Percentiles rank a stretch among this genome's conserved stretches.
Evolutionary conservation across 2,329 filamentous ascomycete species (phyloP).

Genomic region (Graphiopsis chlorocephala): DNA sequence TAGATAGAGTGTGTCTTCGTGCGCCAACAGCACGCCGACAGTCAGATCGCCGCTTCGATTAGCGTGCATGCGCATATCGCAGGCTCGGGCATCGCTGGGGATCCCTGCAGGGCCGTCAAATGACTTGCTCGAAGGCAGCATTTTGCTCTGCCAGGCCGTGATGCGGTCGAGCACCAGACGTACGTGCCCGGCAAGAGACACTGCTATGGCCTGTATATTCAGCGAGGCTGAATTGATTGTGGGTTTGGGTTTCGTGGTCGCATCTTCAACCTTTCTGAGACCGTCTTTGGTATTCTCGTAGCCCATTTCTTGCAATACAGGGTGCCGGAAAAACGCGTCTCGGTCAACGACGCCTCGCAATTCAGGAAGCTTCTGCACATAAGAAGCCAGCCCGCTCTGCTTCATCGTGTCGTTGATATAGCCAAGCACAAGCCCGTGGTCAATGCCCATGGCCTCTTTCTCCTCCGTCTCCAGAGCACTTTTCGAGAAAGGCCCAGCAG

Average conservation of each 20-base stretch:
- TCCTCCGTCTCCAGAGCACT: slow-evolving; percentile 70
- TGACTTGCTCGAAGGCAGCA: slow-evolving; percentile 20
- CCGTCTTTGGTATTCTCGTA: slow-evolving; percentile 25
- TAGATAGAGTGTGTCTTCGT: slow-evolving; percentile 2
- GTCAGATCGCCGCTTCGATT: background rate
- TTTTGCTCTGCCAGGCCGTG: slow-evolving; percentile 42
- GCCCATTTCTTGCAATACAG: slow-evolving; percentile 17
- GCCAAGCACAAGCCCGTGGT: slow-evolving; percentile 67
- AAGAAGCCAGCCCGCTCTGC: slow-evolving; percentile 28
- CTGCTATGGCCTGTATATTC: slow-evolving; percentile 29
- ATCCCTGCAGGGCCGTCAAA: background rate
- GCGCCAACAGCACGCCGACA: background rate
- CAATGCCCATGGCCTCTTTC: slow-evolving; percentile 69
- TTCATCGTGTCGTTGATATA: slow-evolving; percentile 65
- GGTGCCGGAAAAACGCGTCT: slow-evolving; percentile 22
- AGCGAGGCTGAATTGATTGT: slow-evolving; percentile 17
- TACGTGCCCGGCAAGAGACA: slow-evolving; percentile 24
- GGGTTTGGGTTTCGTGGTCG: background rate
- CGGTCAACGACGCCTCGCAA: slow-evolving; percentile 36
- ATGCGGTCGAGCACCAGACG: slow-evolving; percentile 35
- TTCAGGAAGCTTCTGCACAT: slow-evolving; percentile 37
- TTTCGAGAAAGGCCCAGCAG: slow-evolving; percentile 58
- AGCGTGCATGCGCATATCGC: slow-evolving; percentile 11
- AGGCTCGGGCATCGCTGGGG: background rate
- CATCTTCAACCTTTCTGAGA: slow-evolving; percentile 18